Evolutionary conservation across 768 basidiomycete species (phyloP).

Genomic region (Suillus cothurnatus): DNA sequence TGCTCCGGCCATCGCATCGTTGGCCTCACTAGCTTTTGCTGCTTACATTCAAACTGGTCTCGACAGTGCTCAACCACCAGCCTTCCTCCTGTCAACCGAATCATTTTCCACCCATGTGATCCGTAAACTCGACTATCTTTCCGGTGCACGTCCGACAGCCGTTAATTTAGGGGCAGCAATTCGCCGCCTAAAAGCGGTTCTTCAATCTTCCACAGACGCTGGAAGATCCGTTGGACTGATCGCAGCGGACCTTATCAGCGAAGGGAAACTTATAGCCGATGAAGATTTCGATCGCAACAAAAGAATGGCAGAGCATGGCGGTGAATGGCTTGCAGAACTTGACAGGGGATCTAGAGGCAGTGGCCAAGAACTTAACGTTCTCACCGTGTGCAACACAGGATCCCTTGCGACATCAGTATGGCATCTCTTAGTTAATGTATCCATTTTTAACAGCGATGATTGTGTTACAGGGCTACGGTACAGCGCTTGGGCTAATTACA

Average conservation of each 20-base stretch:
- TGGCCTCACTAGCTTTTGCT: slow-evolving; percentile 81
- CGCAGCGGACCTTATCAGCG: slow-evolving; percentile 63
- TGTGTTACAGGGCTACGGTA: slow-evolving; percentile 81
- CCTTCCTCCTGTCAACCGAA: slow-evolving; percentile 55
- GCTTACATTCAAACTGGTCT: slow-evolving; percentile 61
- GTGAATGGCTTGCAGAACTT: slow-evolving; percentile 75
- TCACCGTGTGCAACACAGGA: slow-evolving; percentile 98
- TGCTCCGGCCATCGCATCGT: slow-evolving; percentile 92
- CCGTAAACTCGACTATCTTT: slow-evolving; percentile 68
- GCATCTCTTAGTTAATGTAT: not conserved
- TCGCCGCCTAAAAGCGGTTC: slow-evolving; percentile 58
- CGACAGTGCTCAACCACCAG: slow-evolving; percentile 45
- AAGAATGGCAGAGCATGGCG: slow-evolving; percentile 82
- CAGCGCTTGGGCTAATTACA: slow-evolving; percentile 92
- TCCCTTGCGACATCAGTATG: slow-evolving; percentile 90
- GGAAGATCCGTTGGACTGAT: slow-evolving; percentile 47
- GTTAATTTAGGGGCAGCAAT: slow-evolving; percentile 93
- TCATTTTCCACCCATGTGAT: slow-evolving; percentile 57
- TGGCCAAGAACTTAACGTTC: slow-evolving; percentile 64
- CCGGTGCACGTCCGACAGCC: slow-evolving; percentile 91
- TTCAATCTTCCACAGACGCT: slow-evolving; percentile 41
- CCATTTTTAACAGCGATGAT: not conserved
- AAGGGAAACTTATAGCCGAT: slow-evolving; percentile 73
- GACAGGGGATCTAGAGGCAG: slow-evolving; percentile 43
- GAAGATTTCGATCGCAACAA: slow-evolving; percentile 90